phyloP scores from a whole-genome alignment of 805 yeast species.

The Limtongia smithiae region DNA sequence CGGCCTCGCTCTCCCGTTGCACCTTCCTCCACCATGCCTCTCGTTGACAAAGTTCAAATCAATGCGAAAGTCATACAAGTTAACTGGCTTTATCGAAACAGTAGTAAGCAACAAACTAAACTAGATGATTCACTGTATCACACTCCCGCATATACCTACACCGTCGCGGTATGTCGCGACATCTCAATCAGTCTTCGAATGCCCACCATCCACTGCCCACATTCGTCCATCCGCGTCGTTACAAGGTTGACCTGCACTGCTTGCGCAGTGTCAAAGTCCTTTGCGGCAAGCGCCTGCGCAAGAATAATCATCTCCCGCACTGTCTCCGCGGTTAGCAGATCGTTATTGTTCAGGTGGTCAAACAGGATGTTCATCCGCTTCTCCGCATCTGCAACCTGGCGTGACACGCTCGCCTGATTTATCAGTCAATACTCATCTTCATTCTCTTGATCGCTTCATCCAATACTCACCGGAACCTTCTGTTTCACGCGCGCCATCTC shows the following conservation, averaged over 20 bases:
- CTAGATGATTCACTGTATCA: too few species aligned
- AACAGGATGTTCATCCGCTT: conserved; percentile 73
- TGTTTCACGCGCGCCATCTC: conserved; percentile 65
- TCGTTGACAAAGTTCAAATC: too few species aligned
- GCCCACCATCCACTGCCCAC: conserved; percentile 92
- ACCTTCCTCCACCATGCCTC: too few species aligned
- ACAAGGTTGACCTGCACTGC: conserved; percentile 51
- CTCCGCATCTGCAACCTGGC: conserved; percentile 76
- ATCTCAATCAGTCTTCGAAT: conserved; percentile 82
- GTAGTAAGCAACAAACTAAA: too few species aligned
- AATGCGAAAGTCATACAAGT: too few species aligned
- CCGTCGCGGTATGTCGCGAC: conserved; percentile 40
- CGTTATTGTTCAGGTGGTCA: conserved; percentile 73
- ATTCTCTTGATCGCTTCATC: too few species aligned
- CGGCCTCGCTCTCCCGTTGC: too few species aligned
- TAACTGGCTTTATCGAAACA: too few species aligned
- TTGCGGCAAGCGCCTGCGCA: conserved; percentile 47
- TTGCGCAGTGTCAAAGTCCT: conserved; percentile 60
- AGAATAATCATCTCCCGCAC: conserved; percentile 52
- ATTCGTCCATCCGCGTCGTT: conserved; percentile 62
- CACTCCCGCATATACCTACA: too few species aligned
- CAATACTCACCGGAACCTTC: conserved; percentile 54
- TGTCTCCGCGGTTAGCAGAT: conserved; percentile 56
- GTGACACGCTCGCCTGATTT: conserved; percentile 46
- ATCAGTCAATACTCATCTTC: background rate